Base-by-base conservation (phyloP, 2,329 filamentous ascomycete genomes). In the Rosellinia necatrix region DNA sequence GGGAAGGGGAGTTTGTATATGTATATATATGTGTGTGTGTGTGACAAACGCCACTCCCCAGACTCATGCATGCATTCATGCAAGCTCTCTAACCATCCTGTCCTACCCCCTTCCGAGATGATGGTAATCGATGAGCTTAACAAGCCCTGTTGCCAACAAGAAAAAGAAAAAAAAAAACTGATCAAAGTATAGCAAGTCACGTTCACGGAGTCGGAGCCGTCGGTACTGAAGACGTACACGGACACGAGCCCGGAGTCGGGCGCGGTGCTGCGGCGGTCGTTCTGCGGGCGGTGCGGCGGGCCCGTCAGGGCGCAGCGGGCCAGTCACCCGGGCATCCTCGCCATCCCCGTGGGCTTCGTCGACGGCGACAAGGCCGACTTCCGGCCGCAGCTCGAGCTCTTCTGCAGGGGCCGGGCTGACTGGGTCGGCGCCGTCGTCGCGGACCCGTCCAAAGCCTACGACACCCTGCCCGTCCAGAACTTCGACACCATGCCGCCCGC, bases 141-240 rank as follows among this genome's bases (percentile, higher is more conserved):
- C 37, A 40, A 24, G 37, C n/a, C 15, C 19, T 6, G 6, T 10
- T n/a, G 25, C 41, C 30, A 19, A 43, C 8, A 27, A 5, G 17
- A n/a, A 21, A 21, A 3, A 15, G n/a, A 21, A 19, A 49, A n/a
- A n/a, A n/a, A n/a, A n/a, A n/a, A n/a, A n/a, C n/a, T n/a, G n/a
- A n/a, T n/a, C n/a, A n/a, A n/a, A n/a, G n/a, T n/a, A n/a, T 24
- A 68, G 62, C 53, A 68, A 48, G 49, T 67, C 7, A 59, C 54
- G 4, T 52, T 56, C 30, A 64, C 53, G 19, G 47, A 59, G 46
- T 41, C 64, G 3, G 53, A 60, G 17, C 56, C 58, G 4, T 47
- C 48, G 10, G 15, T 58, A 19, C 42, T 63, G 44, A 59, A 58
- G 35, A 60, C 46, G 24, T 66, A 61, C 47, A 35, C 35, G 10